Evolutionary conservation across 169 alveolate genomes (phyloP).

Genomic region (Perkinsus chesapeaki): DNA sequence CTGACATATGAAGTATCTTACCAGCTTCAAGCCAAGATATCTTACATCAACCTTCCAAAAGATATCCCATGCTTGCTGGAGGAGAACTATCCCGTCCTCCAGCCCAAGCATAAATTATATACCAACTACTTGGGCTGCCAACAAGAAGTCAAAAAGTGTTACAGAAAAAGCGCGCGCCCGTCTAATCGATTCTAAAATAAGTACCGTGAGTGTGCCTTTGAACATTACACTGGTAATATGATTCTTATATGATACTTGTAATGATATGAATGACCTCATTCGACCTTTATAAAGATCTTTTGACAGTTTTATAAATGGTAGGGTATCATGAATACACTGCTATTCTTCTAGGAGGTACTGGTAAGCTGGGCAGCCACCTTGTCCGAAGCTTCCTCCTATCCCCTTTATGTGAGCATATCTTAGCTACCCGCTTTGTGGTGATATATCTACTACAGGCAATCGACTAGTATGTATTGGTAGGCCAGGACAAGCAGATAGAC

Average conservation of each 20-base stretch:
- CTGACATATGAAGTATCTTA: not conserved
- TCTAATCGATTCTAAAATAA: not conserved
- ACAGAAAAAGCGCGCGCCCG: not conserved
- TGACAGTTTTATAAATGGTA: too few relatives aligned
- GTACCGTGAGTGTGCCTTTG: too few relatives aligned
- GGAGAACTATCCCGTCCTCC: not conserved
- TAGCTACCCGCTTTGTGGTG: not conserved
- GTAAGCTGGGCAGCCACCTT: not conserved
- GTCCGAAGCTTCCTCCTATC: not conserved
- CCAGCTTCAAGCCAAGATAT: not conserved
- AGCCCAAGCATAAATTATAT: not conserved
- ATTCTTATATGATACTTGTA: too few relatives aligned
- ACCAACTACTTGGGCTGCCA: not conserved
- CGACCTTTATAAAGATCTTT: too few relatives aligned
- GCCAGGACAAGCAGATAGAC: not conserved
- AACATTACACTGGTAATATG: too few relatives aligned
- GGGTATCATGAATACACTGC: not conserved
- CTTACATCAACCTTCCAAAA: not conserved
- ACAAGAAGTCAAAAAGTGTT: not conserved
- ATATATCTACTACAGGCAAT: not conserved
- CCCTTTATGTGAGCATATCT: not conserved
- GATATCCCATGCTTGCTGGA: not conserved
- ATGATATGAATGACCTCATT: too few relatives aligned
- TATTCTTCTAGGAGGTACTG: not conserved
- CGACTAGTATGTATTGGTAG: not conserved